Evolutionary conservation across 164 flowering plant species (phyloP).

Genomic region (Protea cynaroides): DNA sequence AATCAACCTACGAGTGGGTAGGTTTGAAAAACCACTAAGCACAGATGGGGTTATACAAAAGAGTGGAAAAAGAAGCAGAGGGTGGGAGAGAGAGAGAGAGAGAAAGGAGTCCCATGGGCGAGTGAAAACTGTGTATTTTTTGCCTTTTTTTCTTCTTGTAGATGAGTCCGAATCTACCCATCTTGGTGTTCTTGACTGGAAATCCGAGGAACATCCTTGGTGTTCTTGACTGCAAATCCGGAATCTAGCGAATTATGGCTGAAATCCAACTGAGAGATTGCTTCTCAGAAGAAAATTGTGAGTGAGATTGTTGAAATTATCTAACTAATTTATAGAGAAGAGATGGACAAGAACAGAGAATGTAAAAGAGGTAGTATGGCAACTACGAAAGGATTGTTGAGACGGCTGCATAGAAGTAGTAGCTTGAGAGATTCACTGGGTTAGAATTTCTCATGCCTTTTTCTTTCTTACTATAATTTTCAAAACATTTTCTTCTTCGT

Average conservation of each 20-base stretch:
- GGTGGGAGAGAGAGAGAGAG: constrained; percentile 22
- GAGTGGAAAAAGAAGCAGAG: constrained; percentile 7
- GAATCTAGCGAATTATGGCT: constrained; percentile 11
- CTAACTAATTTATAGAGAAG: constrained; percentile 15
- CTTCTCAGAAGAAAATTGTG: background rate
- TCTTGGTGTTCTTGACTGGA: background rate
- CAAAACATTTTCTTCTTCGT: constrained; percentile 1
- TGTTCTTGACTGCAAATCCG: constrained; percentile 1
- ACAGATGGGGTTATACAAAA: constrained; percentile 22
- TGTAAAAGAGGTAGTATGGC: constrained; percentile 54
- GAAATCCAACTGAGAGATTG: constrained; percentile 10
- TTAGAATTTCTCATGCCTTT: constrained; percentile 30
- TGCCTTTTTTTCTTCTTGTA: constrained; percentile 3
- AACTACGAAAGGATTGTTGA: constrained; percentile 54
- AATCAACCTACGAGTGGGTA: constrained; percentile 33
- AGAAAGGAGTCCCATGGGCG: constrained; percentile 4
- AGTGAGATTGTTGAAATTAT: background rate
- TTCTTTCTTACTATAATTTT: background rate
- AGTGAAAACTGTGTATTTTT: background rate
- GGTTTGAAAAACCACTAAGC: constrained; percentile 31
- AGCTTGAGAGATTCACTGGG: constrained; percentile 91
- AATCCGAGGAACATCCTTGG: background rate
- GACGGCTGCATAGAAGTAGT: constrained; percentile 62
- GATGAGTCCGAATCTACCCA: background rate
- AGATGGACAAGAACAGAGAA: constrained; percentile 86